These are phyloP conservation scores for Nicotiana knightiana DNA, from an alignment of 257 asterid species.

Conservation along the genomic window DNA sequence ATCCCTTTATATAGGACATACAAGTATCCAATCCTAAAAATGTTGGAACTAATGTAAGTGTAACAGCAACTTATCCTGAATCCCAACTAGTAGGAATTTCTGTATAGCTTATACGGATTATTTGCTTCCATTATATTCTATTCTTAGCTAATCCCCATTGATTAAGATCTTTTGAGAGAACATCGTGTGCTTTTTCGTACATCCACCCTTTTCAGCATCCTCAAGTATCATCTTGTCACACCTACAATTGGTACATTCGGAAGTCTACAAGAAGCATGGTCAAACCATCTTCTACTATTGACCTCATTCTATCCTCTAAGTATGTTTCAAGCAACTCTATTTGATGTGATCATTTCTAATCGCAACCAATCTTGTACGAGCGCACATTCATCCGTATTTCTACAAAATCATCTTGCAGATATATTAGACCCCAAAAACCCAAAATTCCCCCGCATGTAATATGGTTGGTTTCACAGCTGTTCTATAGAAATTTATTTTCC, in stretches of 20 bases:
- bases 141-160: background rate
- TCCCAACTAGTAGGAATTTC: background rate
- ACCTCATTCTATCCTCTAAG: background rate
- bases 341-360: background rate
- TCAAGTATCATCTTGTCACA: background rate
- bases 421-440: background rate
- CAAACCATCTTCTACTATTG: background rate
- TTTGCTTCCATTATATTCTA: background rate
- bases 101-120: background rate
- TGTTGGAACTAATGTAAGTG: background rate
- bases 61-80: background rate
- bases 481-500: background rate
- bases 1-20: background rate
- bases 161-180: no score
- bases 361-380: background rate
- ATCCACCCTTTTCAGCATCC: background rate
- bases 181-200: no score
- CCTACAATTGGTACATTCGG: background rate
- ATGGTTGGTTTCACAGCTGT: background rate
- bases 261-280: background rate
- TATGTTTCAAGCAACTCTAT: background rate
- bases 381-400: background rate
- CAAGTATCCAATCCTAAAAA: background rate
- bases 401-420: background rate
- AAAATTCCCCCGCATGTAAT: background rate